phyloP scores from a whole-genome alignment of 371 early-diverging fungal genomes.

The Smittium mucronatum region DNA sequence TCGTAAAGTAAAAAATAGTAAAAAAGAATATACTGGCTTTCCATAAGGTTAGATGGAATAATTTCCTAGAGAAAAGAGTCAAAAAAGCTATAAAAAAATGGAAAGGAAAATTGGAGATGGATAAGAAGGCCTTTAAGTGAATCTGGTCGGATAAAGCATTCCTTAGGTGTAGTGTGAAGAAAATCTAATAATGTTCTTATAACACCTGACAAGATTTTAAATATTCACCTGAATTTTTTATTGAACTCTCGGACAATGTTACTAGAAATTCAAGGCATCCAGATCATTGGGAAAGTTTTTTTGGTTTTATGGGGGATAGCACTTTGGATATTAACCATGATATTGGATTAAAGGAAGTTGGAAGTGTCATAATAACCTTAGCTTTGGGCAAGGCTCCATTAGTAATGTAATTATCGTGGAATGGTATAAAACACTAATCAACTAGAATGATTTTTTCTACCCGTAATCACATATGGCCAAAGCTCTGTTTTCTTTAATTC shows the following conservation, averaged over 20 bases:
- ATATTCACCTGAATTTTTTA: background rate
- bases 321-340: background rate
- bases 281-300: background rate
- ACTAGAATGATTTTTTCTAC: background rate
- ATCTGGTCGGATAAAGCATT: background rate
- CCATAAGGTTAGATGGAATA: background rate
- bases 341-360: background rate
- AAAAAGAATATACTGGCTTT: background rate
- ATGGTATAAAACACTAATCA: background rate
- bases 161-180: background rate
- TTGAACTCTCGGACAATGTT: background rate
- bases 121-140: background rate
- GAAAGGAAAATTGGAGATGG: background rate
- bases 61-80: background rate
- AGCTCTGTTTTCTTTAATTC: background rate
- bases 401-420: background rate
- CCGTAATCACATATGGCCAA: background rate
- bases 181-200: background rate
- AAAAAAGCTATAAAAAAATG: background rate
- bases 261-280: background rate
- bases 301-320: background rate
- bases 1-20: background rate
- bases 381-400: background rate
- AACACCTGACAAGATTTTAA: background rate
- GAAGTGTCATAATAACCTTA: background rate